Evolutionary conservation across 768 basidiomycete species (phyloP), one percentile per base, ranked within the genome.

Genomic region (Phaeotremella skinneri): DNA sequence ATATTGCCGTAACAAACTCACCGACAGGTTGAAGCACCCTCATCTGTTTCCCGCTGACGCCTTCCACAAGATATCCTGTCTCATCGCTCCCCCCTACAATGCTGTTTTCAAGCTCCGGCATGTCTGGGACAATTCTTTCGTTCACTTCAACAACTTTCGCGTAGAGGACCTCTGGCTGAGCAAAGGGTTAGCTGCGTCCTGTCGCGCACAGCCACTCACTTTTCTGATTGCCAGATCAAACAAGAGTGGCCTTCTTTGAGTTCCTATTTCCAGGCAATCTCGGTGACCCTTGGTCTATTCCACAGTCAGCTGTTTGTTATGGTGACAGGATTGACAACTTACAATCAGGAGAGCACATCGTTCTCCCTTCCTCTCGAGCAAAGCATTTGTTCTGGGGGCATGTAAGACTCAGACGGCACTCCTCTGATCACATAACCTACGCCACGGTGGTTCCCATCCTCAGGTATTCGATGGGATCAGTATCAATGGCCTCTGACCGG

Each of bases 121-220:
- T 91, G 0, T 92, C 88, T 4, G 94, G 82, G 0, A 91, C 93
- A 3, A 94, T 91, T 13, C 92, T 85, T 77, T 96, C 93, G 64
- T 91, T 90, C 0, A 87, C 81, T 43, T 69, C 67, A 9, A 89
- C 67, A 3, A 90, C 88, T 1, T 79, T 79, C 0, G 85, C 83
- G 75, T 93, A 97, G 5, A 97, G 79, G 2, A 89, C 87, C 0
- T 51, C 47, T 9, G 62, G 62, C 3, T 64, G n/a, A n/a, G n/a
- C n/a, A 43, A 39, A n/a, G 9, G 9, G 37, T 39, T n/a, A 39
- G n/a, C 37, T n/a, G n/a, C n/a, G n/a, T 39, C n/a, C 20, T 3
- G 17, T 20, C 23, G 32, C 20, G 21, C n/a, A n/a, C n/a, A n/a
- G n/a, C n/a, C n/a, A 37, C 54, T 37, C 29, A 52, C 66, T 51